Evolutionary conservation across 2,329 filamentous ascomycete genomes (phyloP), one percentile per base, ranked within the genome.

Genomic region (Claviceps arundinis): DNA sequence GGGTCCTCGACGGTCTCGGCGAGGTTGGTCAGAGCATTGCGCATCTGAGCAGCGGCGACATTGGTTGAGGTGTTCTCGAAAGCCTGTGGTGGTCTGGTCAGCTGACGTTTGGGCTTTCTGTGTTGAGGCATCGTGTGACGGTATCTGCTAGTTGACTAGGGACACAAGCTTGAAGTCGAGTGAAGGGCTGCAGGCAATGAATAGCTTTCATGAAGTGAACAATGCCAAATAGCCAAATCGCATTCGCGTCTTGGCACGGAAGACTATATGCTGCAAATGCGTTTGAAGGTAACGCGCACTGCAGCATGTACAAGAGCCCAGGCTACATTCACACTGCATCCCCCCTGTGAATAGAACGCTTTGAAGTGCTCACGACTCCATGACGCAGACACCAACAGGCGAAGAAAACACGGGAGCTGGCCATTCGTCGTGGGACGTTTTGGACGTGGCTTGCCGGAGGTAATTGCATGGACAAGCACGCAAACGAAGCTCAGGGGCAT

Each of bases 11-110:
- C 90, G 9, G 85, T 87, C 74, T 98, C 93, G 62, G 87, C 80
- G 57, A 98, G 85, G 70, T 85, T 84, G 69, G 95, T 97, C 68
- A 98, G 79, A 56, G 89, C 80, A 80, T 98, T 98, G 72, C 93
- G 89, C 93, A 98, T 98, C 77, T 98, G 93, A 55, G 90, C 94
- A 52, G 93, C 93, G 56, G 93, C 93, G 59, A 98, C 91, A 64
- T 89, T 96, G 66, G 93, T 98, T 52, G 91, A 96, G 61, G 93
- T 95, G 81, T 97, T 97, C 74, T 98, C 93, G 70, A 98, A 98
- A 57, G 93, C 93, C 93, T 97, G 63, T 41, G 30, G 3, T 52
- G 50, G 50, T 22, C 52, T 48, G 9, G 57, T 69, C 61, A 68
- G 63, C 60, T 50, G 42, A 34, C 9, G 9, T 43, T 44, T 44